Evolutionary conservation across 129 eudicot species (phyloP), one percentile per base, ranked within the genome.

Genomic region (Tagetes patula): DNA sequence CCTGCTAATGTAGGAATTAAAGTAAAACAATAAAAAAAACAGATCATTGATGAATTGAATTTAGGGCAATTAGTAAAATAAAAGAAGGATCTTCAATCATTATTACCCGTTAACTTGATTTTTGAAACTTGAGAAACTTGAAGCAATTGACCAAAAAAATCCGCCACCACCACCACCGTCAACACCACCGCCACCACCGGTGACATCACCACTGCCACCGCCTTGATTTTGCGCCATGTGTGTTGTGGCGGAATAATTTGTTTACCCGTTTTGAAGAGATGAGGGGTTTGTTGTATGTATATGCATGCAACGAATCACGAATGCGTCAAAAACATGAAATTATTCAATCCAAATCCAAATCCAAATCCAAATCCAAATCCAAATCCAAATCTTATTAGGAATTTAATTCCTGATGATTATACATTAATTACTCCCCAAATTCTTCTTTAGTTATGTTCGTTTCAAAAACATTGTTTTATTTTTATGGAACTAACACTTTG

Each of bases 21-120:
- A 20, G 27, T 20, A 20, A 20, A 20, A 20, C 27, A 20, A 20
- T 20, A 20, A 6, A 2, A 65, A 41, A 36, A 9, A 47, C 13
- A 38, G 48, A 53, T 56, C 32, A 76, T 37, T 34, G 66, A 80
- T 58, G 65, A 58, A 47, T 66, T 33, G 2, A 56, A 27, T 45
- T 68, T 67, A 55, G 74, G 68, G 49, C 32, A 76, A 54, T 67
- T 67, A 76, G 14, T 3, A 42, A 8, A 33, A 58, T 2, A 65
- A 12, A 63, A 49, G 11, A 8, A 72, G 6, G 48, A 46, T 31
- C 14, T 43, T 47, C 12, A 1, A 65, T 11, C 9, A 13, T 56
- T 5, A 75, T 41, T 75, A 87, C 92, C 88, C 88, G 66, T 87
- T 82, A 71, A 87, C 92, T 69, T 75, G 72, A 75, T 65, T 47